phyloP scores from a whole-genome alignment of 1,139 yeast genomes.

The Blastobotrys malaysiensis region DNA sequence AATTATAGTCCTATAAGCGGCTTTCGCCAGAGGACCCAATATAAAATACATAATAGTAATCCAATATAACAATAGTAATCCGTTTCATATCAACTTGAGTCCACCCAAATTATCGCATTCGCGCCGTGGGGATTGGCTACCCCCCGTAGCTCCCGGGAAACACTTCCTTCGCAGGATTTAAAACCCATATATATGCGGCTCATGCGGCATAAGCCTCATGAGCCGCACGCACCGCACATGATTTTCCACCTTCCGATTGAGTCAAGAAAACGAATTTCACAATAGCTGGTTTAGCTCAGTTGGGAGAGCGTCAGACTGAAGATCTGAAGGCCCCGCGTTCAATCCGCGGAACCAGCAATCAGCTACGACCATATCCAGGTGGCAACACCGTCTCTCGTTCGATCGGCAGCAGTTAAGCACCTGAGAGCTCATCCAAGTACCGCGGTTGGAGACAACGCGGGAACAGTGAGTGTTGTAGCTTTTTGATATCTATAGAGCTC shows the following conservation, averaged over 20 bases:
- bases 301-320: conserved; percentile 91
- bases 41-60: too few relatives aligned
- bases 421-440: background rate
- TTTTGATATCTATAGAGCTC: background rate
- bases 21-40: too few relatives aligned
- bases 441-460: conserved; percentile 1
- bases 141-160: too few relatives aligned
- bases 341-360: conserved; percentile 82
- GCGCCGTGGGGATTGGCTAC: too few relatives aligned
- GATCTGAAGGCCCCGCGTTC: conserved; percentile 94
- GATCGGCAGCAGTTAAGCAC: conserved; percentile 1
- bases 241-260: background rate
- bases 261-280: background rate
- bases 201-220: background rate
- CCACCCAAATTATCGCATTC: too few relatives aligned
- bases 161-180: too few relatives aligned
- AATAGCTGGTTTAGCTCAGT: conserved; percentile 70
- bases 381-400: conserved; percentile 1
- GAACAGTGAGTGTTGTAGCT: background rate
- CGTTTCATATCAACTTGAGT: too few relatives aligned
- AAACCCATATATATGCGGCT: too few relatives aligned
- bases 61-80: too few relatives aligned
- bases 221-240: background rate
- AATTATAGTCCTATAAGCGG: too few relatives aligned
- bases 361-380: background rate